Evolutionary conservation across 192 early-diverging fungal species (phyloP), one percentile per base, ranked within the genome.

Genomic region (Entophlyctis luteolus): DNA sequence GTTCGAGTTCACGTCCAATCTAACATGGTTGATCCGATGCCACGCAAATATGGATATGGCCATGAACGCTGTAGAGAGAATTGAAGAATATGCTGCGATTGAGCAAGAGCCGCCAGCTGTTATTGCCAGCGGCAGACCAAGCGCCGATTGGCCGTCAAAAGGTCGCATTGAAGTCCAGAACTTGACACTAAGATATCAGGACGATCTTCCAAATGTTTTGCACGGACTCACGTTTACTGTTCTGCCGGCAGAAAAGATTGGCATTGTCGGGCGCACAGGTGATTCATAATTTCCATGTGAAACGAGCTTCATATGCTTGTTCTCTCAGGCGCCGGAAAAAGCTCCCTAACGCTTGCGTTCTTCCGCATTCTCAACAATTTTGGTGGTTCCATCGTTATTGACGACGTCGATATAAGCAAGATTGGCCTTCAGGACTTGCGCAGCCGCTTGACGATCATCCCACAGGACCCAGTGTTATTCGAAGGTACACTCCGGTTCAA

Each of bases 71-170:
- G 75, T 76, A 22, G 75, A 76, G 45, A 54, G 71, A 55, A 62
- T 72, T 29, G 55, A 75, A 0, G 92, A 94, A 76, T 95, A 95
- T 57, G 47, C 89, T 62, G 48, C 76, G 2, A 58, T 94, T 47
- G 91, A 91, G 29, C 87, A 93, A 68, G 93, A 96, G 58, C 86
- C 91, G 0, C 72, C 86, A 8, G 77, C 80, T 34, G 70, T 87
- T 22, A 79, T 89, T 33, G 79, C 78, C 2, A 76, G 78, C 62
- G 47, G 50, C 57, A n/a, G 75, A 6, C 75, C 75, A 4, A 71
- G 71, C 20, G 18, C 28, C n/a, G 34, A 52, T 50, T 79, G 78
- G 91, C 91, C 92, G 1, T 37, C 66, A 18, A 68, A 70, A 32
- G 93, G 93, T 18, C 59, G 77, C 37, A 88, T 96, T 31, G 56